Percentiles rank a stretch among this genome's conserved stretches.
Evolutionary conservation across 148 eudicot genomes (phyloP).

Genomic region (Cornus kousa): DNA sequence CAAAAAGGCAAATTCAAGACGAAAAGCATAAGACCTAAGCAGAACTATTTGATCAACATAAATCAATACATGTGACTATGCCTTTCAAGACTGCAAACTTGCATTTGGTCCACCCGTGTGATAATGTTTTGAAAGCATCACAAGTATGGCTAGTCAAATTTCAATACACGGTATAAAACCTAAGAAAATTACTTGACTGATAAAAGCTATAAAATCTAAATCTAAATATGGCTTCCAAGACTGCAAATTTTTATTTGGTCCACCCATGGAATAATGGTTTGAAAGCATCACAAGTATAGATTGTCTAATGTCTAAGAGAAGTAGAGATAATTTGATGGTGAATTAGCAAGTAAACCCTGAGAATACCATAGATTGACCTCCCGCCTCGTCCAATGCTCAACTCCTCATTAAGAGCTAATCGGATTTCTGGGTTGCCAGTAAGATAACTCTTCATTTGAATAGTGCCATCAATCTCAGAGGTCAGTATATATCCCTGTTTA

Average conservation of each 20-base stretch:
- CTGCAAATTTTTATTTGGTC: background rate
- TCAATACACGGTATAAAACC: no score
- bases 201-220: background rate
- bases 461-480: conserved; percentile 96
- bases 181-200: background rate
- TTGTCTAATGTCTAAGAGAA: background rate
- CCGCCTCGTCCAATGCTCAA: conserved; percentile 71
- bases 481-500: conserved; percentile 83
- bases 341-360: conserved; percentile 6
- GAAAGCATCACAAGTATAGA: background rate
- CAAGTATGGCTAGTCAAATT: no score
- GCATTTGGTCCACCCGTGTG: no score
- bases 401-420: conserved; percentile 88
- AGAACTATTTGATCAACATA: background rate
- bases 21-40: background rate
- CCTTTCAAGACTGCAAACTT: no score
- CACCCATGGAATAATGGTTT: background rate
- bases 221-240: background rate
- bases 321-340: background rate
- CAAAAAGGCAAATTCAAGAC: background rate
- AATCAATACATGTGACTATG: no score
- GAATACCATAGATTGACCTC: conserved; percentile 68
- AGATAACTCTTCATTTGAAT: conserved; percentile 98
- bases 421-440: conserved; percentile 90
- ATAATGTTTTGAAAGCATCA: no score